Percentiles rank a stretch among this genome's conserved stretches.
Conservation (phyloP, 352 stramenopile species). For the Globisporangium apiculatum region DNA sequence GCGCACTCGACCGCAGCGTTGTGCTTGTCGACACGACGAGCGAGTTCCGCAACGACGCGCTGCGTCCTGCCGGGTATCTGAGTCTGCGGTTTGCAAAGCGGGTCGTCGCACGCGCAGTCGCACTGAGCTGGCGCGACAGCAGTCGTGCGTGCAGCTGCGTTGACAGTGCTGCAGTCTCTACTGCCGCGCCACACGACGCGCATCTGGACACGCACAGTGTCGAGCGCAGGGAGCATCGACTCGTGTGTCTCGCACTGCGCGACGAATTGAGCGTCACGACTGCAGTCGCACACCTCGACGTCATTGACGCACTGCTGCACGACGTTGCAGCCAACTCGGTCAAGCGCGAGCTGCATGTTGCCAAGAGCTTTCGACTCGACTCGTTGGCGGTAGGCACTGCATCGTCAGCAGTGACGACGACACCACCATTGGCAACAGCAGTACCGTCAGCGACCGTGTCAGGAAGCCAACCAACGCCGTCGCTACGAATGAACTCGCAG, state of each 20-base stretch:
- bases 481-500: too few relatives aligned
- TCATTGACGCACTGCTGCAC: slow-evolving; percentile 33
- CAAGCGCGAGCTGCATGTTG: slow-evolving; percentile 16
- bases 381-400: background rate
- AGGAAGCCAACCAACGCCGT: too few relatives aligned
- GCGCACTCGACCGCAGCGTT: slow-evolving; percentile 22
- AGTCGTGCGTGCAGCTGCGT: background rate
- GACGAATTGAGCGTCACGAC: slow-evolving; percentile 20
- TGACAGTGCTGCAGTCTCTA: slow-evolving; percentile 4
- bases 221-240: slow-evolving; percentile 30
- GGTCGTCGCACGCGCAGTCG: slow-evolving; percentile 18
- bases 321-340: slow-evolving; percentile 28
- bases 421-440: background rate
- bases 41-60: background rate
- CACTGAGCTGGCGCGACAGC: slow-evolving; percentile 15
- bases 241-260: slow-evolving; percentile 30
- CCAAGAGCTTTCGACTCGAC: slow-evolving; percentile 13
- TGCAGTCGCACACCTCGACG: slow-evolving; percentile 16
- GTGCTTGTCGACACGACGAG: slow-evolving; percentile 6
- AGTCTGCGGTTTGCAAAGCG: slow-evolving; percentile 15
- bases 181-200: background rate
- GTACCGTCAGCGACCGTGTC: too few relatives aligned
- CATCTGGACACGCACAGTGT: slow-evolving; percentile 14
- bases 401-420: background rate
- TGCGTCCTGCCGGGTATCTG: background rate